Percentiles rank a stretch among this genome's conserved stretches.
Evolutionary conservation across 169 alveolate species (phyloP).

Genomic region (Miamiensis avidus): DNA sequence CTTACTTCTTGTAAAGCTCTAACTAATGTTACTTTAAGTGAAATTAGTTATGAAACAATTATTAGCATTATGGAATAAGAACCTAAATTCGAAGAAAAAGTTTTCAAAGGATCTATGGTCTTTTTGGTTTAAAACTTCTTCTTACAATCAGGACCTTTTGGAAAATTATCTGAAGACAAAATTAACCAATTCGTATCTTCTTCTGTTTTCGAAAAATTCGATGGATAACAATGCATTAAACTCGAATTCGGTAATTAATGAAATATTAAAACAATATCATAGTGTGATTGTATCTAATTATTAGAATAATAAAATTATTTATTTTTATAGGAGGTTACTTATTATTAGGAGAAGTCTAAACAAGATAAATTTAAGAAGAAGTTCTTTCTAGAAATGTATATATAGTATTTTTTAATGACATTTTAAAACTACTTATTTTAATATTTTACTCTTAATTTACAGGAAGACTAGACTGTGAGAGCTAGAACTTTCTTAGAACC

Average conservation of each 20-base stretch:
- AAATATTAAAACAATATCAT: too few relatives aligned
- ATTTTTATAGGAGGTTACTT: not conserved
- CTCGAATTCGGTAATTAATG: not conserved
- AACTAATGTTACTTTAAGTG: conserved; percentile 1
- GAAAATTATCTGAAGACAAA: conserved; percentile 5
- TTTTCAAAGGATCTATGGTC: conserved; percentile 7
- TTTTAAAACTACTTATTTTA: not conserved
- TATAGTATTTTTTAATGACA: too few relatives aligned
- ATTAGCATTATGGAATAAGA: conserved; percentile 3
- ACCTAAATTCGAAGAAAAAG: conserved; percentile 18
- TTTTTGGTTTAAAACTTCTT: conserved; percentile 3
- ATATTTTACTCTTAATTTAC: too few relatives aligned
- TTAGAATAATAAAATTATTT: too few relatives aligned
- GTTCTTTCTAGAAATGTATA: not conserved
- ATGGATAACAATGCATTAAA: not conserved
- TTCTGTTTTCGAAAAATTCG: not conserved
- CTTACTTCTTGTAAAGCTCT: conserved; percentile 16
- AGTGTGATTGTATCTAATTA: too few relatives aligned
- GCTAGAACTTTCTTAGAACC: not conserved
- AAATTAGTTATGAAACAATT: not conserved
- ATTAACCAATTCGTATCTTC: not conserved
- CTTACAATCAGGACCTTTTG: conserved; percentile 25
- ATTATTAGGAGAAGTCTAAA: not conserved
- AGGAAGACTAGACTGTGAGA: not conserved
- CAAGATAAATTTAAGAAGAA: not conserved